Conservation (phyloP, 108 stramenopile species). For the Hondaea fermentalgiana region DNA sequence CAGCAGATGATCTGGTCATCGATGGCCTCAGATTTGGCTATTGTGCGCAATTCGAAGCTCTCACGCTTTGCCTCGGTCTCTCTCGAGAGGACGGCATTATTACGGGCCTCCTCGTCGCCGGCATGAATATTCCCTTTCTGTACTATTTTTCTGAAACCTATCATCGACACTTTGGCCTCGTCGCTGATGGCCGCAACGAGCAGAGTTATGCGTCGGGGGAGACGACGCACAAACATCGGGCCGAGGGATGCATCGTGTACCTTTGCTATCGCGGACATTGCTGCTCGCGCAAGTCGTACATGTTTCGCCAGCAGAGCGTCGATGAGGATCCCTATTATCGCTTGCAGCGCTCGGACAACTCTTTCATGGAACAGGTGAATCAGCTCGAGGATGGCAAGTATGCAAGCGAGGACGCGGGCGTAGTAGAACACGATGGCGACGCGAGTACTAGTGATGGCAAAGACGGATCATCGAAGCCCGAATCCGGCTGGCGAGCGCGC, state of each 20-base stretch:
- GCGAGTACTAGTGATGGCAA: background rate
- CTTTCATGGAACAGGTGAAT: background rate
- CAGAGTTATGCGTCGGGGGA: background rate
- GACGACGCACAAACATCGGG: background rate
- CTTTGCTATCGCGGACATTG: background rate
- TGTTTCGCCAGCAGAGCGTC: background rate
- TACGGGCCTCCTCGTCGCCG: background rate
- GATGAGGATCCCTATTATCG: background rate
- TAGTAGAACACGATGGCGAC: background rate
- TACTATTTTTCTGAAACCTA: conserved; percentile 17
- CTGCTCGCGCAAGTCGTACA: background rate
- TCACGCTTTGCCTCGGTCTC: background rate
- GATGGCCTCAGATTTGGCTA: background rate
- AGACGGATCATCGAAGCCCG: background rate
- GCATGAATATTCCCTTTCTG: background rate
- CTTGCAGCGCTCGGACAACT: background rate
- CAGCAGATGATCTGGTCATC: background rate
- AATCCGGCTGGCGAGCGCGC: background rate
- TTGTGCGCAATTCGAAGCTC: background rate
- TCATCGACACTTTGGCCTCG: conserved; percentile 6
- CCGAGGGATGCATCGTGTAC: background rate
- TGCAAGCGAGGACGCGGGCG: background rate
- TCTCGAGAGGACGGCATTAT: background rate
- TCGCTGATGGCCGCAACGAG: conserved; percentile 7
- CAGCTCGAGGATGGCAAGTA: background rate